These are phyloP conservation scores for Metschnikowia santaceciliae DNA, from an alignment of 805 yeast genomes.

Conservation along the genomic window DNA sequence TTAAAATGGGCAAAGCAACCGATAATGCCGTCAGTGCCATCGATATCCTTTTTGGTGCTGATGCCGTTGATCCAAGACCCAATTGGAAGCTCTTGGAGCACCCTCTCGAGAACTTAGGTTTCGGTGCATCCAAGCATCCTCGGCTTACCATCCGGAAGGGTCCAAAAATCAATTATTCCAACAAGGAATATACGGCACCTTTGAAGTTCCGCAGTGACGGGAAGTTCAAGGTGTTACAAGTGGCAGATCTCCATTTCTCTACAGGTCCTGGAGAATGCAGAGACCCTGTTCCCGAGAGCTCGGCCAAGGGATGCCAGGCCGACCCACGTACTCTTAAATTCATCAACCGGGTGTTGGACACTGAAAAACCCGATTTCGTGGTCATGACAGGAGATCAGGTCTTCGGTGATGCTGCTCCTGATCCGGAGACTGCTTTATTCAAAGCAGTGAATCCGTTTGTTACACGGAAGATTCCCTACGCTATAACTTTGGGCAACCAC, in stretches of 20 bases:
- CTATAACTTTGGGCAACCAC: constrained; percentile 87
- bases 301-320: constrained; percentile 60
- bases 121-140: constrained; percentile 19
- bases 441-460: constrained; percentile 74
- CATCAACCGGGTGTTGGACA: constrained; percentile 57
- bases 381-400: constrained; percentile 91
- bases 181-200: constrained; percentile 23
- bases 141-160: constrained; percentile 36
- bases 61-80: constrained; percentile 73
- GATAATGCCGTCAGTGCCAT: constrained; percentile 49
- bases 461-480: constrained; percentile 69
- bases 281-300: constrained; percentile 59
- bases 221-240: constrained; percentile 74
- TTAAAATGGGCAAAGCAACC: constrained; percentile 43
- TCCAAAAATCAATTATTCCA: constrained; percentile 26
- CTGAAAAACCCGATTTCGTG: constrained; percentile 80
- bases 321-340: constrained; percentile 68
- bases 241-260: constrained; percentile 90
- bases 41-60: constrained; percentile 68
- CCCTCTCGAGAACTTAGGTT: constrained; percentile 21
- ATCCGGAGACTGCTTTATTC: constrained; percentile 74
- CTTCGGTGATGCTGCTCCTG: constrained; percentile 75
- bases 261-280: constrained; percentile 78
- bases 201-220: constrained; percentile 41
- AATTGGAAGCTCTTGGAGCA: constrained; percentile 51